Evolutionary conservation across 192 early-diverging fungal species (phyloP), one percentile per base, ranked within the genome.

Genomic region (Linnemannia exigua): DNA sequence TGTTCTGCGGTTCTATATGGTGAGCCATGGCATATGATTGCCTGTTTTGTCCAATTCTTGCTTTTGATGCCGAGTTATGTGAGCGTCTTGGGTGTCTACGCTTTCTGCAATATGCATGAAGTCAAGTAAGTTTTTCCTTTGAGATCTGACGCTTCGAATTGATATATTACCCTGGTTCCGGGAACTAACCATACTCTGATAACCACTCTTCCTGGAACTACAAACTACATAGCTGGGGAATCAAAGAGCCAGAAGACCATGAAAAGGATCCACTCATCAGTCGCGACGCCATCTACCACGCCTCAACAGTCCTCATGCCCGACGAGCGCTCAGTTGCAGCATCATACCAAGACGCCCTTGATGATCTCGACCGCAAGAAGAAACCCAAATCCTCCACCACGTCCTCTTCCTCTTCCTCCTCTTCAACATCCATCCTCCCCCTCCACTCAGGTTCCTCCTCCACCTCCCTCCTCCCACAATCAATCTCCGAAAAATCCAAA

Each of bases 41-140:
- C 83, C 1, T 85, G 83, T 25, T 85, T 85, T 79, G 58, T 85
- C 50, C 83, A 85, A 54, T 85, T 85, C 20, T 25, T 85, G 41
- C 67, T 85, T 17, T 22, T 85, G 31, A 31, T 85, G 51, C 83
- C 83, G 1, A 79, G 83, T 28, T 85, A 85, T 76, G 83, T 85
- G 58, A 85, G 83, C 48, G 83, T 85, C 7, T 44, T 85, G 9
- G 83, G 83, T 9, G 83, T 85, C 0, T 85, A 85, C 36, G 83
- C 83, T 1, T 79, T 85, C 48, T 85, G 83, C n/a, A 85, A 85
- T 48, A 85, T 85, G 83, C 83, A 85, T 33, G 83, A 85, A 85
- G 83, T 85, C 83, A 85, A 85, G 83, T 85, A 85, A 61, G 83
- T 76, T n/a, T n/a, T n/a, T n/a, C n/a, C n/a, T n/a, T n/a, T n/a